These are phyloP conservation scores for Papiliotrema laurentii DNA, from an alignment of 1,284 basidiomycete genomes.

Conservation along the genomic window DNA sequence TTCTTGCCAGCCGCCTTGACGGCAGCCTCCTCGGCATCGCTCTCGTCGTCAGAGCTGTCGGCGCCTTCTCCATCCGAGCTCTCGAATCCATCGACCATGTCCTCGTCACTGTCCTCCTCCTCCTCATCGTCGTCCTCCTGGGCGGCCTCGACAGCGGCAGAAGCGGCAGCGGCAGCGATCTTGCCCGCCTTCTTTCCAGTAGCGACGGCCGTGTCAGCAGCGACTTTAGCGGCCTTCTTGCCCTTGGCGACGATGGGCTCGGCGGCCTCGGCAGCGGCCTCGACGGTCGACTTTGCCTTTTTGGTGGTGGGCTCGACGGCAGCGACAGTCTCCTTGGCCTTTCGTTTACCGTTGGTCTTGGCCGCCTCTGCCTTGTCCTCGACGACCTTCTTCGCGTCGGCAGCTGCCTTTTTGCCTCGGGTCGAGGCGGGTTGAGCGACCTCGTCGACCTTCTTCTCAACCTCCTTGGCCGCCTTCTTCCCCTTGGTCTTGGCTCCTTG, in stretches of 20 bases:
- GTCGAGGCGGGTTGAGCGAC: background rate
- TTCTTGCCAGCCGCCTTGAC: constrained; percentile 37
- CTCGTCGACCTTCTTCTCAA: constrained; percentile 4
- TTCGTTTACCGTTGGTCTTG: constrained; percentile 3
- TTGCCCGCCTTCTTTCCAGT: constrained; percentile 26
- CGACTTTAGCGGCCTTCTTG: constrained; percentile 18
- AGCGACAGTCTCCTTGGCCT: constrained; percentile 11
- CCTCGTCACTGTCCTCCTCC: constrained; percentile 27
- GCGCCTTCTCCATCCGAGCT: constrained; percentile 54
- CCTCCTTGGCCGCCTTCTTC: constrained; percentile 3
- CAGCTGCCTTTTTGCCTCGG: constrained; percentile 14
- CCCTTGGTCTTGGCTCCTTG: constrained; percentile 11
- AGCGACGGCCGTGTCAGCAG: constrained; percentile 11
- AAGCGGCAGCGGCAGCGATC: constrained; percentile 16
- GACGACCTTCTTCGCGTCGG: constrained; percentile 3
- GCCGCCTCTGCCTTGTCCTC: background rate
- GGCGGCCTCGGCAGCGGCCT: constrained; percentile 12
- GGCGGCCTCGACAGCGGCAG: constrained; percentile 21
- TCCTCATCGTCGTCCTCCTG: constrained; percentile 19
- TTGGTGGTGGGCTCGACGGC: constrained; percentile 1
- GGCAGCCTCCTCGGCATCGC: constrained; percentile 55
- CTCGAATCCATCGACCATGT: constrained; percentile 61
- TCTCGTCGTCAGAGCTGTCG: constrained; percentile 77
- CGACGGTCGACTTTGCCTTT: constrained; percentile 12
- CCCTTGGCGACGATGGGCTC: constrained; percentile 16